phyloP scores from a whole-genome alignment of 257 asterid genomes.

The Schizonepeta tenuifolia region DNA sequence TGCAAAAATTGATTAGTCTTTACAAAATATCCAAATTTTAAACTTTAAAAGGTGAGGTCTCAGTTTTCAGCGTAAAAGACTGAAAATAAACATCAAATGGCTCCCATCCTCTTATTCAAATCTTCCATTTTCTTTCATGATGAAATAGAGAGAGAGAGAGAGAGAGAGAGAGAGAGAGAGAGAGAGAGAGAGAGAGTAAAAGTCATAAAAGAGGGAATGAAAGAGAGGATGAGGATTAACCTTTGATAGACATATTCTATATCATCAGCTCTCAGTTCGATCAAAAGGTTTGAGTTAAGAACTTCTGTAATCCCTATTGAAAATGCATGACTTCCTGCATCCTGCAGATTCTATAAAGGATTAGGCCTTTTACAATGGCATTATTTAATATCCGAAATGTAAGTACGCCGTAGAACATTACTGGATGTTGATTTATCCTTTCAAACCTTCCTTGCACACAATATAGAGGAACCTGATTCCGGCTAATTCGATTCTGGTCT shows the following conservation, averaged over 20 bases:
- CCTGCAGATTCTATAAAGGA: conserved; percentile 51
- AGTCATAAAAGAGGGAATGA: background rate
- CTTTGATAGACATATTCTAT: conserved; percentile 93
- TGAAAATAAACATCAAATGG: background rate
- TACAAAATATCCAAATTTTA: conserved; percentile 3
- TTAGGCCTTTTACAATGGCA: conserved; percentile 31
- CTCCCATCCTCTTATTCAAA: background rate
- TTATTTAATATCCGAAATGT: conserved; percentile 28
- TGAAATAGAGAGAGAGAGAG: background rate
- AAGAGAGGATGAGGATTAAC: conserved; percentile 33
- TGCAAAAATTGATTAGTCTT: conserved; percentile 5
- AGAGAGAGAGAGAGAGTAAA: background rate
- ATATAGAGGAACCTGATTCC: conserved; percentile 93
- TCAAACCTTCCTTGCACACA: conserved; percentile 92
- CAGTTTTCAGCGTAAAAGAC: background rate
- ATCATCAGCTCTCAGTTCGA: conserved; percentile 94
- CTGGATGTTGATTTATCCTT: conserved; percentile 98
- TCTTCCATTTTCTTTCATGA: background rate
- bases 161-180: background rate
- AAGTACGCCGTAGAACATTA: conserved; percentile 49
- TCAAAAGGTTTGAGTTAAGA: conserved; percentile 83
- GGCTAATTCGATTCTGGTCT: conserved; percentile 83
- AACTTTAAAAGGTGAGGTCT: background rate
- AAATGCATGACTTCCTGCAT: conserved; percentile 81
- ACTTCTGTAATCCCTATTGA: conserved; percentile 94